Percentiles rank a stretch among this genome's conserved stretches.
phyloP scores from a whole-genome alignment of 139 green algal species.

The Picochlorum sp. region DNA sequence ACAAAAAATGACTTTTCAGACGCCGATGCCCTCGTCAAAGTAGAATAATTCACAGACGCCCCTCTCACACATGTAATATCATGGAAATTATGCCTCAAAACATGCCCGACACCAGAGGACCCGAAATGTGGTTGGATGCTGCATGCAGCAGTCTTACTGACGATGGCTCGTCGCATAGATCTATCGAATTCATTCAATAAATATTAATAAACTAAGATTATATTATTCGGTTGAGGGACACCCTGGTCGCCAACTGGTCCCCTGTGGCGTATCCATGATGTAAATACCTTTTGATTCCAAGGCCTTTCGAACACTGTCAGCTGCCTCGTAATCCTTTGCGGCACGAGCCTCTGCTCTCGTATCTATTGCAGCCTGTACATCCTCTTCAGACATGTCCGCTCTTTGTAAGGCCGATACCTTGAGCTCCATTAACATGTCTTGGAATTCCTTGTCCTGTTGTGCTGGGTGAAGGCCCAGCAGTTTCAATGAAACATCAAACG shows the following conservation, averaged over 20 bases:
- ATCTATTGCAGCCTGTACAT: slow-evolving; percentile 48
- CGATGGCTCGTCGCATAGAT: too few relatives aligned
- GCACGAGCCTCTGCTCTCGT: slow-evolving; percentile 32
- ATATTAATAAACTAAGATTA: slow-evolving; percentile 1
- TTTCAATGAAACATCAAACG: slow-evolving; percentile 26
- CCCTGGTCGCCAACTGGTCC: slow-evolving; percentile 59
- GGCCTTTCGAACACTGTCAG: slow-evolving; percentile 48
- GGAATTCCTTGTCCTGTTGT: slow-evolving; percentile 8
- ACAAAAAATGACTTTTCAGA: slow-evolving; percentile 41
- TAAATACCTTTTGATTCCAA: slow-evolving; percentile 54
- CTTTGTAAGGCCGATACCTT: slow-evolving; percentile 54
- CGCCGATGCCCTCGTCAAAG: not conserved
- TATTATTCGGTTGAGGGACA: not conserved
- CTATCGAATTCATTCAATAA: too few relatives aligned
- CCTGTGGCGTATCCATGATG: slow-evolving; percentile 64
- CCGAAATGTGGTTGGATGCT: too few relatives aligned
- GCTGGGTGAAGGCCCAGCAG: slow-evolving; percentile 26
- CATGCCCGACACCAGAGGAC: too few relatives aligned
- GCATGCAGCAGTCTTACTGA: too few relatives aligned
- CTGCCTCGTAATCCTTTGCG: slow-evolving; percentile 72
- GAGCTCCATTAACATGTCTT: slow-evolving; percentile 38
- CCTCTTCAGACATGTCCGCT: slow-evolving; percentile 54
- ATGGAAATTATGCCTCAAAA: too few relatives aligned
- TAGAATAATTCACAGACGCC: too few relatives aligned
- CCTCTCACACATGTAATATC: too few relatives aligned